Evolutionary conservation across 2,329 filamentous ascomycete species (phyloP), one percentile per base, ranked within the genome.

Genomic region (Fusarium devonianum): DNA sequence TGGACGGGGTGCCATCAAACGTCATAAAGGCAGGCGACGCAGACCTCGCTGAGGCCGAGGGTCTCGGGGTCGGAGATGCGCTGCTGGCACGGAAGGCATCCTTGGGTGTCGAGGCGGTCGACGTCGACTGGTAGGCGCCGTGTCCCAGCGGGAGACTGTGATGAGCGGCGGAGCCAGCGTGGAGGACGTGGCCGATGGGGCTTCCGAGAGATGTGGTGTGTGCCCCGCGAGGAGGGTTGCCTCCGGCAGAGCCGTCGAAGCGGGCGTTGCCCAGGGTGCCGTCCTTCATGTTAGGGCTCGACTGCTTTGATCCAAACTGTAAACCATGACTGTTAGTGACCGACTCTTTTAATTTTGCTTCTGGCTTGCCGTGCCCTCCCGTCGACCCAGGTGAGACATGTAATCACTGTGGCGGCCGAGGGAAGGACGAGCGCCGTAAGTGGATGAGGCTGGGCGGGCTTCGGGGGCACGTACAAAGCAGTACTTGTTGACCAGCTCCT

Each of bases 401-500:
- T 37, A 41, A 46, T 37, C 49, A 38, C 53, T 51, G 46, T 46
- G 58, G 46, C 34, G 56, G 41, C 37, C 49, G 46, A 60, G 43
- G 60, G 53, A 45, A 49, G 43, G 56, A 40, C 56, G 56, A 60
- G 43, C 50, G 38, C 46, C 46, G 45, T 41, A 49, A 44, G 53
- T 60, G 35, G 55, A 56, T 33, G 40, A 61, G 59, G 64, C 59
- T 66, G 66, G 64, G 61, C 48, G 65, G 42, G 67, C 60, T 63
- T 70, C 70, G 60, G 73, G 73, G 69, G 82, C 82, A 96, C 93
- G 86, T 93, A 97, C 93, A 85, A 97, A 99, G 82, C 94, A 99
- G 81, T 96, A 99, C 79, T 96, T 97, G 79, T 96, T 92, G 73
- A 99, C 89, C 60, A 99, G 83, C 75, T 99, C 94, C 75, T 95